A percentile compares a stretch with the other conserved stretches of the same genome.
These are phyloP conservation scores for Pseudogymnoascus sp. DNA, from an alignment of 2,329 filamentous ascomycete species.

Conservation along the genomic window DNA sequence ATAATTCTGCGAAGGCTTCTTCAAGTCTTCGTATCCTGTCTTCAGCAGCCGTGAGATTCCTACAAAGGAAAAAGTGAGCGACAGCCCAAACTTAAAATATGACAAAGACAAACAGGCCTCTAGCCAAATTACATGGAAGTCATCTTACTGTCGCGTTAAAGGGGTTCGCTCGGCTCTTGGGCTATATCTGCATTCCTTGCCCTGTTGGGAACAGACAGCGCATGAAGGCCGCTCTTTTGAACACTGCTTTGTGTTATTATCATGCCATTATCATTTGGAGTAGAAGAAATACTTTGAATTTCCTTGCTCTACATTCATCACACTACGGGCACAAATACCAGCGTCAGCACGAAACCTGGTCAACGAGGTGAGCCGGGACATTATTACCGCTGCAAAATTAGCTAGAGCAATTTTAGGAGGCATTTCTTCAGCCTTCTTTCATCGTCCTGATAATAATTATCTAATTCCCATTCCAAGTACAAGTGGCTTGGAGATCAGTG, in stretches of 20 bases:
- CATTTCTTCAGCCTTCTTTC: neutral
- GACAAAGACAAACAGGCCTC: neutral
- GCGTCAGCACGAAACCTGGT: neutral
- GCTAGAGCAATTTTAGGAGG: neutral
- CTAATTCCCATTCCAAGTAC: neutral
- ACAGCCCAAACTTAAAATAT: neutral
- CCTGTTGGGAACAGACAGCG: slow-evolving; percentile 31
- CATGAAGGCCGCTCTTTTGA: slow-evolving; percentile 34
- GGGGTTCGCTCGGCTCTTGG: slow-evolving; percentile 33
- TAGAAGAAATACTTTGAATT: slow-evolving; percentile 11
- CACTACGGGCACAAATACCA: slow-evolving; percentile 5
- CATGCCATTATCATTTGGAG: neutral
- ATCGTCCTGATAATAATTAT: neutral
- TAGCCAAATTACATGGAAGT: neutral
- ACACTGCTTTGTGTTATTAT: slow-evolving; percentile 23
- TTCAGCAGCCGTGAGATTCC: slow-evolving; percentile 17
- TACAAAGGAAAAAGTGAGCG: neutral
- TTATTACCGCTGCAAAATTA: slow-evolving; percentile 1
- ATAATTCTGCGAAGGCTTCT: slow-evolving; percentile 10
- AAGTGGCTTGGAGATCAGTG: neutral
- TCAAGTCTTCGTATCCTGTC: slow-evolving; percentile 14
- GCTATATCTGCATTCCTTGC: slow-evolving; percentile 34
- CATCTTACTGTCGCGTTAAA: slow-evolving; percentile 32
- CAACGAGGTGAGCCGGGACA: neutral
- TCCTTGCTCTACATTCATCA: slow-evolving; percentile 13